Conservation (phyloP, 371 early-diverging fungal genomes). For the Rhizomucor miehei region DNA sequence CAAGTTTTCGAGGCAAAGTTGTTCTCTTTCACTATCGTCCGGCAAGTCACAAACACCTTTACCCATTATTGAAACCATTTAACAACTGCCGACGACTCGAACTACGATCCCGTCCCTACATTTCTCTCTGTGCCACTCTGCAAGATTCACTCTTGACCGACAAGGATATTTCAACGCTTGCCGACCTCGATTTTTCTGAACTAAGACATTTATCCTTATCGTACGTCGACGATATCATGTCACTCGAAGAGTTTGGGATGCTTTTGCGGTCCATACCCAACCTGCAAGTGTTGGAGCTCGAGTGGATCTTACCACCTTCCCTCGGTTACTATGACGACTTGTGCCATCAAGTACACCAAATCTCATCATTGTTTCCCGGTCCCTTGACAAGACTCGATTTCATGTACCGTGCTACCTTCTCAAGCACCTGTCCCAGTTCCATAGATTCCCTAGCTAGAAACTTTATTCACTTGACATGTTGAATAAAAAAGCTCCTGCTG, state of each 20-base stretch:
- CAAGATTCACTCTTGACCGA: conserved; percentile 24
- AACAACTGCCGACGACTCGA: conserved; percentile 12
- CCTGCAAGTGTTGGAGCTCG: conserved; percentile 8
- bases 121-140: conserved; percentile 25
- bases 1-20: conserved; percentile 13
- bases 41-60: conserved; percentile 10
- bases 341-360: not conserved
- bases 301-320: conserved; percentile 23
- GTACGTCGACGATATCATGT: conserved; percentile 16
- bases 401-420: conserved; percentile 2
- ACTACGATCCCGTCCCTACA: conserved; percentile 14
- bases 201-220: conserved; percentile 12
- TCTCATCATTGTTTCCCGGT: conserved; percentile 4
- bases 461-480: too few relatives aligned
- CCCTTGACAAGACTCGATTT: not conserved
- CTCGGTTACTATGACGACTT: conserved; percentile 5
- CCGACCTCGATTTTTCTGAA: conserved; percentile 5
- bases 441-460: too few relatives aligned
- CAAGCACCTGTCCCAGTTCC: too few relatives aligned
- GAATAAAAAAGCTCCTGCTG: too few relatives aligned
- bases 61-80: conserved; percentile 17
- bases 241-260: conserved; percentile 3
- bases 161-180: conserved; percentile 15
- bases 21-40: conserved; percentile 19
- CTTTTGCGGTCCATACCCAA: conserved; percentile 14